These are phyloP conservation scores for Allium fistulosum DNA, from an alignment of 106 monocot species.

Conservation along the genomic window DNA sequence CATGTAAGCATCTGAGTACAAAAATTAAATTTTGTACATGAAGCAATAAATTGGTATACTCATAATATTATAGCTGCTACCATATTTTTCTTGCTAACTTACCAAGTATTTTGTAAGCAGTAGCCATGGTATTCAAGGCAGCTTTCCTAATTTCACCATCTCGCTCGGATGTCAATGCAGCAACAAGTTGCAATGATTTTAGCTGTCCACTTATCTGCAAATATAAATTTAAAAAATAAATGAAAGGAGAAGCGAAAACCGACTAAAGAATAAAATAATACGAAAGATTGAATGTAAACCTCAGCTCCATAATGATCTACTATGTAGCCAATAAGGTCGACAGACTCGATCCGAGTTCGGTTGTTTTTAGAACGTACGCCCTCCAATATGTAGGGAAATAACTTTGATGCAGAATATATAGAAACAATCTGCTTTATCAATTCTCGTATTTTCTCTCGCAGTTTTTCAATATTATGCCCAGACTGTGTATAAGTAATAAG, in stretches of 20 bases:
- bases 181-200: slow-evolving; percentile 91
- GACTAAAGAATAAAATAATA: not conserved
- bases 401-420: slow-evolving; percentile 73
- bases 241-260: not conserved
- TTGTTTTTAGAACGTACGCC: slow-evolving; percentile 97
- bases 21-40: too few species aligned
- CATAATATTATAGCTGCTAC: too few species aligned
- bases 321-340: slow-evolving; percentile 79
- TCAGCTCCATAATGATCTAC: slow-evolving; percentile 78
- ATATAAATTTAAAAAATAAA: slow-evolving; percentile 3
- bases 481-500: slow-evolving; percentile 39
- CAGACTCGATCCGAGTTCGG: slow-evolving; percentile 91
- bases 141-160: slow-evolving; percentile 99
- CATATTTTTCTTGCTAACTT: not conserved
- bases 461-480: slow-evolving; percentile 97
- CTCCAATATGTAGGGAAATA: slow-evolving; percentile 81
- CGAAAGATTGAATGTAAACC: slow-evolving; percentile 23
- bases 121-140: slow-evolving; percentile 91
- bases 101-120: slow-evolving; percentile 95
- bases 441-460: slow-evolving; percentile 93
- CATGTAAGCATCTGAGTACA: too few species aligned
- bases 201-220: slow-evolving; percentile 80
- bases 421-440: slow-evolving; percentile 80
- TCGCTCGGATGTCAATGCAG: slow-evolving; percentile 80
- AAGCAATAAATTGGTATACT: too few species aligned